Percentiles rank a stretch among this genome's conserved stretches.
These are phyloP conservation scores for Suhomyces coccinellae DNA, from an alignment of 1,139 yeast genomes.

Conservation along the genomic window DNA sequence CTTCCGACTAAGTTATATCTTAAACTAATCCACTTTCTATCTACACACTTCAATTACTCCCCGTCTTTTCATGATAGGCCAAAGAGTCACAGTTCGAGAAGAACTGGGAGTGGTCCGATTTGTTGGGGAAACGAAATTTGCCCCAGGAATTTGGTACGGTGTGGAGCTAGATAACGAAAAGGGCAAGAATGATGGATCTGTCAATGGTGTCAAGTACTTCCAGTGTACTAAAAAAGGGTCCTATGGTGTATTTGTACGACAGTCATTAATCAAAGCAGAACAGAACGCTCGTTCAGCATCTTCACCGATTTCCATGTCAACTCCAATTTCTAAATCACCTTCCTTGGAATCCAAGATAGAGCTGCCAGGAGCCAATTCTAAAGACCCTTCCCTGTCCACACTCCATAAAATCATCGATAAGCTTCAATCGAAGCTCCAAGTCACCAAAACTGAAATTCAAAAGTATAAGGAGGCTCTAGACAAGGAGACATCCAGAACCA, in stretches of 20 bases:
- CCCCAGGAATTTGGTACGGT: conserved; percentile 77
- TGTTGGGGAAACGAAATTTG: conserved; percentile 57
- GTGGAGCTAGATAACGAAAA: conserved; percentile 60
- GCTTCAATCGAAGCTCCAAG: conserved; percentile 43
- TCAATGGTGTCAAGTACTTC: conserved; percentile 66
- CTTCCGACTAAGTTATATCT: neutral
- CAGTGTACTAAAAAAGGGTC: conserved; percentile 38
- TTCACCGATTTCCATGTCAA: neutral
- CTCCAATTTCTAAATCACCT: neutral
- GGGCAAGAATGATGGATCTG: conserved; percentile 82
- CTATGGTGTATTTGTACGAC: conserved; percentile 65
- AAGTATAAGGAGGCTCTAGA: conserved; percentile 23
- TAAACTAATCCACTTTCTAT: neutral
- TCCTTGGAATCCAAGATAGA: neutral
- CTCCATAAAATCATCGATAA: conserved; percentile 39
- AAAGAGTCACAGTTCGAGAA: conserved; percentile 42
- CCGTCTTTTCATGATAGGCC: conserved; percentile 26
- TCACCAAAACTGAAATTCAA: conserved; percentile 31
- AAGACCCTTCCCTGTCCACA: conserved; percentile 6
- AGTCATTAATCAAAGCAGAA: conserved; percentile 20
- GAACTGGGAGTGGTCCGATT: conserved; percentile 48
- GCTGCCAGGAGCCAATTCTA: neutral
- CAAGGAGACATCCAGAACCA: conserved; percentile 18
- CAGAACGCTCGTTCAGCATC: neutral
- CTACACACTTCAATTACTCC: neutral